These are phyloP conservation scores for Ascomycota sp. DNA, from an alignment of 2,329 filamentous ascomycete genomes.

Conservation along the genomic window DNA sequence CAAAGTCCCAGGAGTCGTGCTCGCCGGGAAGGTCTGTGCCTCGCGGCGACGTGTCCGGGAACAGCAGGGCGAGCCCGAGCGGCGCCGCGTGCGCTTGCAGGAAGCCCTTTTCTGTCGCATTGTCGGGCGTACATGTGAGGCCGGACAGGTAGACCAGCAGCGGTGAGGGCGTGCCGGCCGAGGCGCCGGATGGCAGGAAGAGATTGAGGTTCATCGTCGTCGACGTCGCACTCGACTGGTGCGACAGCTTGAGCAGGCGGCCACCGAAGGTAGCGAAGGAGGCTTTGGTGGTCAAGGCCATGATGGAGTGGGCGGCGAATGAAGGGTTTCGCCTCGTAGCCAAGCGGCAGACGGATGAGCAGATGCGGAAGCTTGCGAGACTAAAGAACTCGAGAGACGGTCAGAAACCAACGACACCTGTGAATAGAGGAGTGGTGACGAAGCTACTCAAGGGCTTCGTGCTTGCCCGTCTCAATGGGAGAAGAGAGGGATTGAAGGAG, in stretches of 20 bases:
- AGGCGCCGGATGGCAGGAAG: conserved; percentile 59
- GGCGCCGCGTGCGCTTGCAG: conserved; percentile 64
- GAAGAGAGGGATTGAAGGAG: too few species aligned
- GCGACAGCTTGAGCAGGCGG: conserved; percentile 80
- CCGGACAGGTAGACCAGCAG: conserved; percentile 86
- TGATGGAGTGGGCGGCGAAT: conserved; percentile 14
- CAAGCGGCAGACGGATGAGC: too few species aligned
- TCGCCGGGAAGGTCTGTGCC: conserved; percentile 64
- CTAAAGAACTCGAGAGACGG: too few species aligned
- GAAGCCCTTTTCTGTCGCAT: conserved; percentile 65
- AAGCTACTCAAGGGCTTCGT: too few species aligned
- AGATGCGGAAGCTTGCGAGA: too few species aligned
- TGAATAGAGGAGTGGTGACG: too few species aligned
- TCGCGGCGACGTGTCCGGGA: conserved; percentile 83
- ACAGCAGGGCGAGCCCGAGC: conserved; percentile 75
- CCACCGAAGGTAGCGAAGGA: conserved; percentile 84
- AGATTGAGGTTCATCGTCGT: conserved; percentile 87
- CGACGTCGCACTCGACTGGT: conserved; percentile 54
- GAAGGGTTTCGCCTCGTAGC: too few species aligned
- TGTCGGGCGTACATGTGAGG: conserved; percentile 83
- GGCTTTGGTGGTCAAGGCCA: conserved; percentile 75
- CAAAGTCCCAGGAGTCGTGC: conserved; percentile 79
- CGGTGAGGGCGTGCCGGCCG: conserved; percentile 34
- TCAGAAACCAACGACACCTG: too few species aligned
- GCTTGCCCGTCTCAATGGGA: too few species aligned